Conservation (phyloP, 2,329 filamentous ascomycete species). For the Aspergillus fischeri region DNA sequence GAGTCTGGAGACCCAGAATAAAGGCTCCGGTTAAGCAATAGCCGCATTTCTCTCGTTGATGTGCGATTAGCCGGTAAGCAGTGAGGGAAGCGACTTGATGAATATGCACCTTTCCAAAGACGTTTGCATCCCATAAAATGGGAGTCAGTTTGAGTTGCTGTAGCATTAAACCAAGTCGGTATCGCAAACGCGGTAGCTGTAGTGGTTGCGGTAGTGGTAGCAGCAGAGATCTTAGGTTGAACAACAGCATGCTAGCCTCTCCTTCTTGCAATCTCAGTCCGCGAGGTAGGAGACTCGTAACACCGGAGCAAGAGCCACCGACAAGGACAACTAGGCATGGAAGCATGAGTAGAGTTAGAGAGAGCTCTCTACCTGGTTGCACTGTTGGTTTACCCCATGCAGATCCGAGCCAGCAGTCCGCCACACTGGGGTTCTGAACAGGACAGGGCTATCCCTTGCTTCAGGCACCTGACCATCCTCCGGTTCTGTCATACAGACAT, state of each 20-base stretch:
- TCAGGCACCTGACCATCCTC: constrained; percentile 6
- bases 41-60: background rate
- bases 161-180: background rate
- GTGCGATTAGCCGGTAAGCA: background rate
- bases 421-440: background rate
- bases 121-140: background rate
- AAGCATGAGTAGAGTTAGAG: no score
- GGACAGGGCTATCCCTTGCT: constrained; percentile 15
- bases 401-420: background rate
- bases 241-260: constrained; percentile 2
- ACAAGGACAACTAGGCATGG: no score
- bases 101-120: background rate
- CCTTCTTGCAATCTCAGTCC: background rate
- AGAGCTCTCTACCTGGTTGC: no score
- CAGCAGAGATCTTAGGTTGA: background rate
- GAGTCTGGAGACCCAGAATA: background rate
- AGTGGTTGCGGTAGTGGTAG: no score
- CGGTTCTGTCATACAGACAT: background rate
- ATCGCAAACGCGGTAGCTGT: no score
- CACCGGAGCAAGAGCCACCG: background rate
- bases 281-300: background rate
- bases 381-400: background rate
- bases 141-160: background rate
- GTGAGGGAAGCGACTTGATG: background rate
- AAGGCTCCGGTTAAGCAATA: background rate